Percentiles rank a stretch among this genome's conserved stretches.
These are phyloP conservation scores for Pleurotus pulmonarius DNA, from an alignment of 768 basidiomycete genomes.

Conservation along the genomic window DNA sequence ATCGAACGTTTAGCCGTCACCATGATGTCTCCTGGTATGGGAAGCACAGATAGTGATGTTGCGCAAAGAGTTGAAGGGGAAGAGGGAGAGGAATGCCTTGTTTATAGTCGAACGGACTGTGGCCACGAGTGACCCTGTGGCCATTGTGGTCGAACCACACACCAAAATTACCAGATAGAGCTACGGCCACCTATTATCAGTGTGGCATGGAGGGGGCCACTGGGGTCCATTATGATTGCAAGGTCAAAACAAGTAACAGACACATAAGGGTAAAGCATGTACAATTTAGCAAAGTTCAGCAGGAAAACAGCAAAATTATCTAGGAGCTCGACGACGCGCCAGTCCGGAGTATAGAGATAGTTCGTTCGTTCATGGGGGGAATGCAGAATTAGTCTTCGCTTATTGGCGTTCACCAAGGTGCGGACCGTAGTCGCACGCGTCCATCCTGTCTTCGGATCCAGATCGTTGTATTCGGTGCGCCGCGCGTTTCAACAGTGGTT, in stretches of 20 bases:
- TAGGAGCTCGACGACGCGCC: too few species aligned
- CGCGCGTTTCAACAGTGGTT: background rate
- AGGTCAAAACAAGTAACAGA: too few species aligned
- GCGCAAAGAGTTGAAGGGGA: background rate
- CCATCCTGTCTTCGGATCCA: constrained; percentile 38
- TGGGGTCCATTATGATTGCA: too few species aligned
- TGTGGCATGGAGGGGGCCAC: too few species aligned
- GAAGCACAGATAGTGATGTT: background rate
- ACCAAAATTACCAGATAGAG: too few species aligned
- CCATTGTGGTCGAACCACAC: background rate
- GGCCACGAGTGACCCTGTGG: too few species aligned
- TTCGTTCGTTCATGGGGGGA: background rate
- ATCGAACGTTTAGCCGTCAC: constrained; percentile 13
- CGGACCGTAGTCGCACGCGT: constrained; percentile 38
- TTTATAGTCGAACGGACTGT: background rate
- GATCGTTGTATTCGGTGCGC: constrained; percentile 28
- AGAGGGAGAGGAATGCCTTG: background rate
- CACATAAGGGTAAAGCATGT: too few species aligned
- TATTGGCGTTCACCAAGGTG: constrained; percentile 27
- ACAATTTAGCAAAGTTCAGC: too few species aligned
- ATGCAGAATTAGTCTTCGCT: background rate
- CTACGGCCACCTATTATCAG: too few species aligned
- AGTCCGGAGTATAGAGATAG: too few species aligned
- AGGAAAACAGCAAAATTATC: too few species aligned
- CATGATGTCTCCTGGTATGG: background rate